Evolutionary conservation across 345 rosid species (phyloP), one percentile per base, ranked within the genome.

Genomic region (Eucalyptus regnans): DNA sequence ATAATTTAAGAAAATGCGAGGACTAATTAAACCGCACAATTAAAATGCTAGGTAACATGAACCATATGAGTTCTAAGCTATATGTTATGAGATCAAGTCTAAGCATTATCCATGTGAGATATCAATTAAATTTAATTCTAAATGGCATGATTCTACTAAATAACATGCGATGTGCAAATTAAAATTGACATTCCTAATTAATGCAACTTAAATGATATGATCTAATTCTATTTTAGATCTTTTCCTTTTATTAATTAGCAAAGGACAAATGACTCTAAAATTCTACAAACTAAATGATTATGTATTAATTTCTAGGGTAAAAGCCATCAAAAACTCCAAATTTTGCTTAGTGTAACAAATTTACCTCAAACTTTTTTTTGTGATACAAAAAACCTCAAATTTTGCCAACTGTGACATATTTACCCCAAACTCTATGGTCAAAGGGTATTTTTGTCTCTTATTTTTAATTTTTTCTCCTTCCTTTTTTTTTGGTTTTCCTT

Each of bases 331-430:
- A 52, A 50, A 52, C 25, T 52, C 25, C 58, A 52, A 20, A 52
- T 52, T 52, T 52, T 52, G 1, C 23, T 18, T 23, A 1, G 1
- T 18, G 0, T 52, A 9, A 18, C 1, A 18, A 52, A 52, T 52
- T 52, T 52, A 52, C 1, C 8, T 2, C 4, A 18, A 52, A 13
- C 2, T 20, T 20, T 7, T 51, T 3, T 52, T 1, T 14, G 4
- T 3, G 2, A 52, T 52, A 52, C 25, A 52, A 20, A 52, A 52
- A 52, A 20, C 4, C 0, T 3, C 25, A 52, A 52, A 52, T 52
- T 4, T 52, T 52, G 25, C 3, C 10, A 20, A 52, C 0, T 7
- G 0, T 3, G 25, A 52, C 5, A 52, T 18, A 52, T 20, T 52
- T 52, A 52, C 5, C 25, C 58, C 25, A 52, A 52, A 18, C 0